Evolutionary conservation across 129 eudicot genomes (phyloP), one percentile per base, ranked within the genome.

Genomic region (Arctium minus): DNA sequence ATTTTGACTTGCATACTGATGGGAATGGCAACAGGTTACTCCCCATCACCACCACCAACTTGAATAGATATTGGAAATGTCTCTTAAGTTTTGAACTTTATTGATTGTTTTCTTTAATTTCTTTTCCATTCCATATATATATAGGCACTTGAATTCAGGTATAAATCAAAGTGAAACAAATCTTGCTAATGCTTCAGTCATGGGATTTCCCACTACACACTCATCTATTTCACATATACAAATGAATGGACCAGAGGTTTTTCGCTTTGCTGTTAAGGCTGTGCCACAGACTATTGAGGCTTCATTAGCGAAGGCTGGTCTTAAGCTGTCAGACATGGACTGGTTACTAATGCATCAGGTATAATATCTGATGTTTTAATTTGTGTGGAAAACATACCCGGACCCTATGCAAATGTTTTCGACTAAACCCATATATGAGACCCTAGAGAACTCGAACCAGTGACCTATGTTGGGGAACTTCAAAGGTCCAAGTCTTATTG

Each of bases 281-380:
- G 94, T 95, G 81, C 97, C 98, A 17, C 92, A 86, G 80, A 92
- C 97, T 6, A 87, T 95, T 38, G 86, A 85, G 76, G 76, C 82
- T n/a, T 92, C 97, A 5, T 86, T 95, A 84, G 83, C 84, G 74
- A 95, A 92, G 75, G 94, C 93, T 17, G 92, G 92, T 44, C 87
- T 95, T 40, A 79, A 84, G 31, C 77, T 82, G 6, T 91, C 94
- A 17, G 91, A 83, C 81, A 87, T 95, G 56, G 98, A 91, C 79
- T 95, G 98, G 97, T 74, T 95, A 84, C 87, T 95, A 12, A 83
- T 95, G 35, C 94, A 95, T 88, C 98, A 95, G 97, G 98, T 81
- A 31, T 50, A 13, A 44, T 79, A 68, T 50, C 36, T 48, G 44
- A 7, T 35, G 50, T 44, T 44, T 44, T 44, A 60, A 60, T 60